A percentile compares a stretch with the other conserved stretches of the same genome.
Evolutionary conservation across 192 early-diverging fungal genomes (phyloP).

Genomic region (Coemansia sp.): DNA sequence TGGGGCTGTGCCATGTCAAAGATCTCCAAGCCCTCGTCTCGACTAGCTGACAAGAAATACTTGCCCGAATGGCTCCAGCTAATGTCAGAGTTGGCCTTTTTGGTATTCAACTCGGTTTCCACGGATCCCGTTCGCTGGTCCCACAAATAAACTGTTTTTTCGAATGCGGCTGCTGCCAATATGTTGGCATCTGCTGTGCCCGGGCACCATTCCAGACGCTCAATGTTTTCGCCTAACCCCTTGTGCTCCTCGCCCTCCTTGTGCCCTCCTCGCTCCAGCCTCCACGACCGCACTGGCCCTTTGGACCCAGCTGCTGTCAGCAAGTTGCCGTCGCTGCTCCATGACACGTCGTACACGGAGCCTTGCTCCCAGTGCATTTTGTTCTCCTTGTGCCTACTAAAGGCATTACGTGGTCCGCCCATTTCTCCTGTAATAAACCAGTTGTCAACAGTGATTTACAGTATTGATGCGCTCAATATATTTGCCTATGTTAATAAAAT

Average conservation of each 20-base stretch:
- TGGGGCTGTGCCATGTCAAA: conserved; percentile 30
- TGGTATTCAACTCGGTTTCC: conserved; percentile 11
- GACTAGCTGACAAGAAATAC: conserved; percentile 22
- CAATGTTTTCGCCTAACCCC: conserved; percentile 24
- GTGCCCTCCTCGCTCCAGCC: conserved; percentile 43
- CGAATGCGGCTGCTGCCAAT: conserved; percentile 36
- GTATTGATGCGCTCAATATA: too few relatives aligned
- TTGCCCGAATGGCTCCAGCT: conserved; percentile 39
- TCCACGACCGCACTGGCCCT: conserved; percentile 36
- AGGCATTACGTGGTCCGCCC: neutral
- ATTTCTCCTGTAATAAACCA: neutral
- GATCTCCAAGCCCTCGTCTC: conserved; percentile 34
- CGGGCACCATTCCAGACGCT: conserved; percentile 41
- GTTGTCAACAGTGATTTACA: too few relatives aligned
- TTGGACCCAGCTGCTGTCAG: conserved; percentile 38
- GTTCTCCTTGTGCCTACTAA: conserved; percentile 28
- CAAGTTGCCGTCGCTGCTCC: conserved; percentile 49
- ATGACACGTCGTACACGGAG: conserved; percentile 35
- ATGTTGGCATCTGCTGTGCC: conserved; percentile 8
- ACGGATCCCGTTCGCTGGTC: conserved; percentile 19
- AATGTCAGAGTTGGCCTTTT: conserved; percentile 23
- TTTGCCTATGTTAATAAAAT: too few relatives aligned
- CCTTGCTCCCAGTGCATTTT: conserved; percentile 47
- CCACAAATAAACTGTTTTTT: conserved; percentile 37
- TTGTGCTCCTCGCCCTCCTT: conserved; percentile 49